These are phyloP conservation scores for Herpotrichia juniperi DNA, from an alignment of 2,329 filamentous ascomycete genomes.

Conservation along the genomic window DNA sequence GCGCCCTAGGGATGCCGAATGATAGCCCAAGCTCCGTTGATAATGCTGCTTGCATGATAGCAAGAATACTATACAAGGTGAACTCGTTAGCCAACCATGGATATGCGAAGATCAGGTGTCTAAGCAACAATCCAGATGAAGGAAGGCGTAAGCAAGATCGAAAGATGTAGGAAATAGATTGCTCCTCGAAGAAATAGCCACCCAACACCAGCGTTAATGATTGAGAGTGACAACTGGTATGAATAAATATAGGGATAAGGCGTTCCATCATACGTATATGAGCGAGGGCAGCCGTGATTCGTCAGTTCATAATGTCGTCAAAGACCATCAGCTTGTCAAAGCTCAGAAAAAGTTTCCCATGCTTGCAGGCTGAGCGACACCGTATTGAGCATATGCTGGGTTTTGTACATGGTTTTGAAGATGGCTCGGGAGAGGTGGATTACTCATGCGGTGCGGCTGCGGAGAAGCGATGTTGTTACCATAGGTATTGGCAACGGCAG, in stretches of 20 bases:
- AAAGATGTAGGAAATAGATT: constrained; percentile 32
- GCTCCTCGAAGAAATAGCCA: constrained; percentile 23
- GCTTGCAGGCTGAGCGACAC: constrained; percentile 45
- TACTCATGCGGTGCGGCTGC: constrained; percentile 45
- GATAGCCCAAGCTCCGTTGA: constrained; percentile 35
- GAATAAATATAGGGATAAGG: constrained; percentile 26
- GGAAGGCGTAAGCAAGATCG: constrained; percentile 27
- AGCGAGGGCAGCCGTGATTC: constrained; percentile 50
- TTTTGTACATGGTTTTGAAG: constrained; percentile 45
- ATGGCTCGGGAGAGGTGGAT: constrained; percentile 42
- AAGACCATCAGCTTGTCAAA: constrained; percentile 13
- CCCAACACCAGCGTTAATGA: constrained; percentile 29
- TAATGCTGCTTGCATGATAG: constrained; percentile 32
- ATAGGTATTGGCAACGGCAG: constrained; percentile 38
- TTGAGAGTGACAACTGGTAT: constrained; percentile 25
- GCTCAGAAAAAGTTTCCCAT: constrained; percentile 54
- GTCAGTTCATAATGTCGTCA: constrained; percentile 58
- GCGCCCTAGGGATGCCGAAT: constrained; percentile 38
- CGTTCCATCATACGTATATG: constrained; percentile 20
- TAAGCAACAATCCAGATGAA: constrained; percentile 19
- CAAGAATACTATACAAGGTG: constrained; percentile 44
- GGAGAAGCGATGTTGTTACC: constrained; percentile 44
- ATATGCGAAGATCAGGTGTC: constrained; percentile 18
- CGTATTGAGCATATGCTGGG: constrained; percentile 49
- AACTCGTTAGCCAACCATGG: constrained; percentile 25